These are phyloP conservation scores for Suillus weaverae DNA, from an alignment of 768 basidiomycete species.

Conservation along the genomic window DNA sequence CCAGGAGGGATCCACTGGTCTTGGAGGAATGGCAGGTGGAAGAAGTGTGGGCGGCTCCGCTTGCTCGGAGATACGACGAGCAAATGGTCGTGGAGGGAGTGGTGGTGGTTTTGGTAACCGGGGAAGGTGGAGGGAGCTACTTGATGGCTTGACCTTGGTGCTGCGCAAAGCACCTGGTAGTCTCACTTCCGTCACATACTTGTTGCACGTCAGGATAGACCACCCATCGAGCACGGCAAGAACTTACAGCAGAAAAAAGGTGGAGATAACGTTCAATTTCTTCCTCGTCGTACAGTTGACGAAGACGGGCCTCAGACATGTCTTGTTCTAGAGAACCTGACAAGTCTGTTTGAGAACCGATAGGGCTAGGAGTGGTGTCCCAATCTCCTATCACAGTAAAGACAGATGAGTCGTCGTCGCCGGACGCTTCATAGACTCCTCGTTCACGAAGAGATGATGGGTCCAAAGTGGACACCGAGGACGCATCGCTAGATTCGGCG, in stretches of 20 bases:
- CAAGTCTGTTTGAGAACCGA: slow-evolving; percentile 1
- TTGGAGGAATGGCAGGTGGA: slow-evolving; percentile 10
- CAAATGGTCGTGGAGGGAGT: slow-evolving; percentile 3
- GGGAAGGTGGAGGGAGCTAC: background rate
- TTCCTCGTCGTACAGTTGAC: slow-evolving; percentile 61
- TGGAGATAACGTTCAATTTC: slow-evolving; percentile 61
- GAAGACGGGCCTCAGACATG: slow-evolving; percentile 52
- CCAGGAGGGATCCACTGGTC: slow-evolving; percentile 20
- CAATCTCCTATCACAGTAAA: background rate
- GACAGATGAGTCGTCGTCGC: background rate
- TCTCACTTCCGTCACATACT: slow-evolving; percentile 65
- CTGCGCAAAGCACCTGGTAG: slow-evolving; percentile 24
- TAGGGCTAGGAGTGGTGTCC: background rate
- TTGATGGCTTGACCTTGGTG: slow-evolving; percentile 8
- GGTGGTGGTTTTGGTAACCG: background rate
- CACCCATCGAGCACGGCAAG: background rate
- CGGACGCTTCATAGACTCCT: background rate
- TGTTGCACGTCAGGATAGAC: slow-evolving; percentile 3
- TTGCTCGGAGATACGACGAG: background rate
- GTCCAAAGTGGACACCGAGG: background rate
- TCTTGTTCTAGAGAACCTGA: slow-evolving; percentile 24
- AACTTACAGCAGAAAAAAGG: slow-evolving; percentile 59
- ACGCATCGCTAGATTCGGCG: background rate
- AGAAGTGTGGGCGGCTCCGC: slow-evolving; percentile 3
- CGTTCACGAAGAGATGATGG: background rate